Conservation (phyloP, 331 rosid genomes). For the Acacia concinna region DNA sequence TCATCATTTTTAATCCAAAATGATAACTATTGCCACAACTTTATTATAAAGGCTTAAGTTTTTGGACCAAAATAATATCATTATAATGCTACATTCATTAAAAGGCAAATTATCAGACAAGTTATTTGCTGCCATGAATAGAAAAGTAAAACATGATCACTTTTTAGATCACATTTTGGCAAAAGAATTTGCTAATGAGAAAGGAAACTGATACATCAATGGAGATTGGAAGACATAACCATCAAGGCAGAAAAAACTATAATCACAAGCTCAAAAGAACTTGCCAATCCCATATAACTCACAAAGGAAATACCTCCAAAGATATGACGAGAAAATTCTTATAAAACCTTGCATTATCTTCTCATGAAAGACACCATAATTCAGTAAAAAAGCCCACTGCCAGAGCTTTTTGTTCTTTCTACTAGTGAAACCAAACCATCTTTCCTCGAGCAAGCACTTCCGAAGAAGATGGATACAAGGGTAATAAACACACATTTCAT, state of each 20-base stretch:
- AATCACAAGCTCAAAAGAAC: neutral
- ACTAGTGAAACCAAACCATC: neutral
- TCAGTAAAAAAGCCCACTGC: neutral
- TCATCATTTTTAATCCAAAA: neutral
- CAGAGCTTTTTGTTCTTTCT: neutral
- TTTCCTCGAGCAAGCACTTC: neutral
- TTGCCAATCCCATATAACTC: neutral
- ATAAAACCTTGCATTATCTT: neutral
- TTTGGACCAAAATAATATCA: neutral
- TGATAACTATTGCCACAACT: neutral
- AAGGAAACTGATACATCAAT: neutral
- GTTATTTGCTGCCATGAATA: neutral
- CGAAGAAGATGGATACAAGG: neutral
- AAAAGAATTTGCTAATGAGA: neutral
- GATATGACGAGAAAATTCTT: neutral
- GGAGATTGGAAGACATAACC: neutral
- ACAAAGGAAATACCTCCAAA: neutral
- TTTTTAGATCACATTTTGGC: neutral
- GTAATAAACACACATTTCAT: neutral
- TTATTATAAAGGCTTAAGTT: neutral
- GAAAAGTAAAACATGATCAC: neutral
- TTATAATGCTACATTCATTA: neutral
- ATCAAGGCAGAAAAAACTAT: neutral
- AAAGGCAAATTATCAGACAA: neutral
- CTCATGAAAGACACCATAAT: neutral